Percentiles rank a stretch among this genome's conserved stretches.
Evolutionary conservation across 805 yeast genomes (phyloP).

Genomic region (Helenozyma baotianmanensis): DNA sequence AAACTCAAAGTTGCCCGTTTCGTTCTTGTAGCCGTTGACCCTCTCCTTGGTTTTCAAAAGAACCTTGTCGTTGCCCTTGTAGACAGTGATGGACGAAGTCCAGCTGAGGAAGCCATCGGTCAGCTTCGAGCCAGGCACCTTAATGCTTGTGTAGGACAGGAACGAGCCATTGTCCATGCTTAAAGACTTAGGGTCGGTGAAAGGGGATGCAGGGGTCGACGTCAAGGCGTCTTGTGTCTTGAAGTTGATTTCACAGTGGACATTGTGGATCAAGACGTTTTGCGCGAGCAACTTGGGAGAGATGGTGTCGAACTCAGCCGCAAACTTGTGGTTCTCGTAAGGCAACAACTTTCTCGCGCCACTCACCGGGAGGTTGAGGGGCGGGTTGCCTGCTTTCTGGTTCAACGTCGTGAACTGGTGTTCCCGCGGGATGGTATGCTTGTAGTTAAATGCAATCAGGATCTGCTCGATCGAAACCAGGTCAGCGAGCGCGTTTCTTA

Average conservation of each 20-base stretch:
- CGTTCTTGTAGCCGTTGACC: slow-evolving; percentile 28
- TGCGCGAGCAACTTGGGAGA: slow-evolving; percentile 5
- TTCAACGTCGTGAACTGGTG: slow-evolving; percentile 10
- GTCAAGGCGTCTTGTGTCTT: slow-evolving; percentile 2
- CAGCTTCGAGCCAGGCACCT: slow-evolving; percentile 1
- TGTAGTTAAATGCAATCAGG: slow-evolving; percentile 6
- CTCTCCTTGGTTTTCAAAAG: slow-evolving; percentile 23
- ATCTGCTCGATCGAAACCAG: too few species aligned
- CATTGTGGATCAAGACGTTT: slow-evolving; percentile 7
- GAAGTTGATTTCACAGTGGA: slow-evolving; percentile 8
- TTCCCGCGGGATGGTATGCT: slow-evolving; percentile 2
- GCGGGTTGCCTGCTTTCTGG: not conserved
- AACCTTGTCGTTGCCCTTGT: slow-evolving; percentile 14
- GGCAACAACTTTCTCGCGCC: slow-evolving; percentile 3
- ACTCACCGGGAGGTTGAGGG: not conserved
- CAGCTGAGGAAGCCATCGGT: slow-evolving; percentile 15
- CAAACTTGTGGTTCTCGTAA: slow-evolving; percentile 4
- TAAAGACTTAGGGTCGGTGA: slow-evolving; percentile 10
- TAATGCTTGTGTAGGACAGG: slow-evolving; percentile 8
- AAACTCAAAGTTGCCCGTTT: slow-evolving; percentile 17
- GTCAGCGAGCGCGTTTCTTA: too few species aligned
- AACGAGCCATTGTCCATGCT: slow-evolving; percentile 12
- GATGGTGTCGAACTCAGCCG: slow-evolving; percentile 4
- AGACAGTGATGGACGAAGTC: slow-evolving; percentile 26
- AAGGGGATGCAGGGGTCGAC: slow-evolving; percentile 14